Evolutionary conservation across 495 filamentous ascomycete species (phyloP).

Genomic region (Penicillium samsonianum): DNA sequence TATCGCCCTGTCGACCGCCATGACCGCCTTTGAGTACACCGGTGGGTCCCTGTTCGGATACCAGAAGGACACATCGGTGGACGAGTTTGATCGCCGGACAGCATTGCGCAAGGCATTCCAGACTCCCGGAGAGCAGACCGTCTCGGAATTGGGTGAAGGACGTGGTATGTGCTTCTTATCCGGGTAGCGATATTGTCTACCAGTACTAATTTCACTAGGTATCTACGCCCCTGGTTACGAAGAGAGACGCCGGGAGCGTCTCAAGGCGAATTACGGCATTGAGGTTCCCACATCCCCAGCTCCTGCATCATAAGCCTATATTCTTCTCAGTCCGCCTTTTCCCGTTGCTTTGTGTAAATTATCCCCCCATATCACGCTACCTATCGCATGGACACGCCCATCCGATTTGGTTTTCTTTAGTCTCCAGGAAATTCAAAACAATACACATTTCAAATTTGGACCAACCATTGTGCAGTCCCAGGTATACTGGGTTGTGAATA

Average conservation of each 20-base stretch:
- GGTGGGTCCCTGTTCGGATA: slow-evolving; percentile 66
- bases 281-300: slow-evolving; percentile 60
- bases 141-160: slow-evolving; percentile 84
- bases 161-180: slow-evolving; percentile 61
- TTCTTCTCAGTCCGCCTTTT: slow-evolving; percentile 25
- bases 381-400: slow-evolving; percentile 39
- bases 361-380: slow-evolving; percentile 41
- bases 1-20: slow-evolving; percentile 58
- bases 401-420: slow-evolving; percentile 24
- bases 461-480: not conserved
- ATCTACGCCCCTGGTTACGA: slow-evolving; percentile 83
- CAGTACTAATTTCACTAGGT: slow-evolving; percentile 53
- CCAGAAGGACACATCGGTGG: slow-evolving; percentile 57
- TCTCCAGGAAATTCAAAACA: slow-evolving; percentile 12
- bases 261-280: slow-evolving; percentile 89
- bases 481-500: not conserved
- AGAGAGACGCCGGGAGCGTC: slow-evolving; percentile 77
- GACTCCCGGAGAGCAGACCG: slow-evolving; percentile 77
- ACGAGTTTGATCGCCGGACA: slow-evolving; percentile 82
- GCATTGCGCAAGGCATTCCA: slow-evolving; percentile 70
- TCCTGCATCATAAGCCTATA: slow-evolving; percentile 43
- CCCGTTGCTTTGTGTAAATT: slow-evolving; percentile 45
- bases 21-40: slow-evolving; percentile 75
- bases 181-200: not conserved
- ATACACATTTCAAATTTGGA: slow-evolving; percentile 7